Conservation (phyloP, 805 yeast species). For the Ogataea haglerorum region DNA sequence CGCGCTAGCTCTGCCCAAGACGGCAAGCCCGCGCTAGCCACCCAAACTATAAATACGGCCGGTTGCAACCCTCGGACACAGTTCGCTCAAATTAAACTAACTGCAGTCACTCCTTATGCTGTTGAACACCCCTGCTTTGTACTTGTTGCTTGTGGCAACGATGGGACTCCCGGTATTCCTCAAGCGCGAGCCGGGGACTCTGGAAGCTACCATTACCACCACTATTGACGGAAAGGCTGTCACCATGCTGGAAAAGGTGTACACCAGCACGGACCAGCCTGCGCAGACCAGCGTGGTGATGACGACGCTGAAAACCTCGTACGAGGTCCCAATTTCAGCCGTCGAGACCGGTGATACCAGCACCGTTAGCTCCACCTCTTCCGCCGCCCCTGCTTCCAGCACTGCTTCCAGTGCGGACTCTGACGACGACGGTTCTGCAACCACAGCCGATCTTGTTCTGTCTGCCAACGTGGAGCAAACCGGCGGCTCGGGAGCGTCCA, state of each 20-base stretch:
- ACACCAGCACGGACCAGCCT: constrained; percentile 28
- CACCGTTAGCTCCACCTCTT: neutral
- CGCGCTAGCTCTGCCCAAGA: neutral
- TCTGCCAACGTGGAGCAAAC: constrained; percentile 4
- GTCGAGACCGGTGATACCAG: constrained; percentile 5
- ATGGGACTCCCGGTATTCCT: constrained; percentile 14
- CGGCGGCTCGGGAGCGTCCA: constrained; percentile 8
- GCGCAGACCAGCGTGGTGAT: constrained; percentile 22
- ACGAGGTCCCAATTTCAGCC: constrained; percentile 4
- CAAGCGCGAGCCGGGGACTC: constrained; percentile 6
- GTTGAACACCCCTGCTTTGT: constrained; percentile 9
- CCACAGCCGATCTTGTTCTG: constrained; percentile 3
- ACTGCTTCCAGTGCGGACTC: constrained; percentile 3
- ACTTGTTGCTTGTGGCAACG: constrained; percentile 12
- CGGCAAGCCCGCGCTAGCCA: constrained; percentile 5
- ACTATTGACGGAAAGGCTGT: constrained; percentile 17
- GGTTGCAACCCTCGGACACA: neutral
- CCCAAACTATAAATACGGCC: constrained; percentile 4
- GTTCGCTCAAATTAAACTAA: constrained; percentile 6
- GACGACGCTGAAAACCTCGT: constrained; percentile 17
- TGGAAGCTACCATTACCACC: constrained; percentile 19
- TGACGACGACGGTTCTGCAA: neutral
- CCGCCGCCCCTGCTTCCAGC: neutral
- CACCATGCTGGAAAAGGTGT: constrained; percentile 24
- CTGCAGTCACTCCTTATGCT: constrained; percentile 13